Evolutionary conservation across 805 yeast genomes (phyloP).

Genomic region (Ogataea chonburiensis): DNA sequence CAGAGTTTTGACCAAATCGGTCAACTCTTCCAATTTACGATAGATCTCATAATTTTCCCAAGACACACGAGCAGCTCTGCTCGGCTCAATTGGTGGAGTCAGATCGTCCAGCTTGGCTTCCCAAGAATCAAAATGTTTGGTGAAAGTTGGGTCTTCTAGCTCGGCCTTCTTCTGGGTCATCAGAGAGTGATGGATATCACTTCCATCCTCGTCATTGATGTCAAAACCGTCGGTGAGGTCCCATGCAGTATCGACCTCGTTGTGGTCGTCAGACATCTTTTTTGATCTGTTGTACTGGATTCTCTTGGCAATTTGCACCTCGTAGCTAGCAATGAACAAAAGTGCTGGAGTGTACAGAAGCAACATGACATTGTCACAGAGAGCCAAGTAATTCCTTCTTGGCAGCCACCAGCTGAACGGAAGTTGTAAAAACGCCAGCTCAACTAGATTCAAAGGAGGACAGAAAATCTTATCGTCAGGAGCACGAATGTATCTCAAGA

Average conservation of each 20-base stretch:
- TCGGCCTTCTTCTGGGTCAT: slow-evolving; percentile 63
- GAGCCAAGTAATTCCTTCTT: slow-evolving; percentile 28
- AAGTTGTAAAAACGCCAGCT: slow-evolving; percentile 49
- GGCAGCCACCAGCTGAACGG: slow-evolving; percentile 40
- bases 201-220: slow-evolving; percentile 34
- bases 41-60: slow-evolving; percentile 64
- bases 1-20: slow-evolving; percentile 39
- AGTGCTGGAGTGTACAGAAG: slow-evolving; percentile 69
- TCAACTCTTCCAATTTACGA: slow-evolving; percentile 48
- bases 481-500: slow-evolving; percentile 79
- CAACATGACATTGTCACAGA: slow-evolving; percentile 60
- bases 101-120: slow-evolving; percentile 44
- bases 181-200: slow-evolving; percentile 38
- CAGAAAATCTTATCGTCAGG: slow-evolving; percentile 85
- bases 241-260: slow-evolving; percentile 78
- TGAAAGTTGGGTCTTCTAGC: slow-evolving; percentile 63
- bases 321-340: slow-evolving; percentile 58
- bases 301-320: slow-evolving; percentile 64
- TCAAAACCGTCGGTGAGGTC: slow-evolving; percentile 74
- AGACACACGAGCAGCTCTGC: slow-evolving; percentile 52
- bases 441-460: slow-evolving; percentile 81
- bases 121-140: slow-evolving; percentile 52
- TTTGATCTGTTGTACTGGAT: slow-evolving; percentile 67
- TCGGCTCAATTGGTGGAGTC: slow-evolving; percentile 60
- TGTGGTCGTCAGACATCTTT: slow-evolving; percentile 72